Evolutionary conservation across 768 basidiomycete species (phyloP).

Genomic region (Hygrophoropsis aurantiaca): DNA sequence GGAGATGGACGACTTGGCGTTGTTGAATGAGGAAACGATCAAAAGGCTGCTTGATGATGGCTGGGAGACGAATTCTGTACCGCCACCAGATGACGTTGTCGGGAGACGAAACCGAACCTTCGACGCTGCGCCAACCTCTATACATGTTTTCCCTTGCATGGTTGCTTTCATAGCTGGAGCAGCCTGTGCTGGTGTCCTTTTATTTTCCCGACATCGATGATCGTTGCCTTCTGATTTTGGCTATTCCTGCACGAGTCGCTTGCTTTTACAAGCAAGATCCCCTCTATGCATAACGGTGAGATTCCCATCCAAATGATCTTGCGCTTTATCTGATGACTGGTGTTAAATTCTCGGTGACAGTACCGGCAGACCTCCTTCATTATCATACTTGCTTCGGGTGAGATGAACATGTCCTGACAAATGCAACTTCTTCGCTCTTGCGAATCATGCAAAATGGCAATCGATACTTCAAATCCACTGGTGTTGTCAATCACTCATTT

Average conservation of each 20-base stretch:
- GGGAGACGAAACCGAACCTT: slow-evolving; percentile 19
- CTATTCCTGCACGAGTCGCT: neutral
- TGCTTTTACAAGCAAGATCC: no score
- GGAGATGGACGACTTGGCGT: slow-evolving; percentile 78
- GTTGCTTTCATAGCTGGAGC: slow-evolving; percentile 46
- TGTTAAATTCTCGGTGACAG: no score
- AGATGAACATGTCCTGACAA: no score
- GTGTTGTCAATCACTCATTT: no score
- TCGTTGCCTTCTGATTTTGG: neutral
- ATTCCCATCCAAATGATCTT: no score
- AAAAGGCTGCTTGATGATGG: slow-evolving; percentile 73
- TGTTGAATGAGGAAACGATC: slow-evolving; percentile 67
- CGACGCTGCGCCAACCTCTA: slow-evolving; percentile 6
- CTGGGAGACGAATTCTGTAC: slow-evolving; percentile 70
- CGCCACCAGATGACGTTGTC: slow-evolving; percentile 42
- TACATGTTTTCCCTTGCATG: slow-evolving; percentile 20
- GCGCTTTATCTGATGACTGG: no score
- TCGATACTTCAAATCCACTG: no score
- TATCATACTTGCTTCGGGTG: no score
- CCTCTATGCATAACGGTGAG: no score
- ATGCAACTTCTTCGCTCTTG: no score
- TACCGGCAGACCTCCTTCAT: no score
- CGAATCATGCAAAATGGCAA: no score
- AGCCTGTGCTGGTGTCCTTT: slow-evolving; percentile 32
- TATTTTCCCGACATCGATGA: slow-evolving; percentile 34